Base-by-base conservation (phyloP, 768 basidiomycete genomes). In the Hygrocybe coccinea region DNA sequence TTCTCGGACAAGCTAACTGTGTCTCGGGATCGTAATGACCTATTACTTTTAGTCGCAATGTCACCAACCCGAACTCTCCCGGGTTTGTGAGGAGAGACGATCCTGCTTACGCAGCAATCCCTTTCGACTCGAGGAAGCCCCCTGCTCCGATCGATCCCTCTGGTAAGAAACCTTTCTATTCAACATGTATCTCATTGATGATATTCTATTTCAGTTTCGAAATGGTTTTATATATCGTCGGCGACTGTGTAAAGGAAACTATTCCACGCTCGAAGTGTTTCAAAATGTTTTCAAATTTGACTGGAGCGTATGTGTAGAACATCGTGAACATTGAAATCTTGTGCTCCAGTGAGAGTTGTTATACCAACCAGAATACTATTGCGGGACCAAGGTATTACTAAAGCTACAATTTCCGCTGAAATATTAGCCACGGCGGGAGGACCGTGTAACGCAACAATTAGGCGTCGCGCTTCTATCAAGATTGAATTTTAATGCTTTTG, bases 221-320 rank as follows among this genome's bases (percentile, higher is more conserved):
- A 91, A 68, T 92, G 90, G 91, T 93, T 93, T 84, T 90, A 92
- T 74, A 94, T 94, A 65, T 90, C 91, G 19, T 91, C 91, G 34
- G 89, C 89, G 33, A 86, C 87, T 60, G 87, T 91, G 57, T 91
- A 77, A 60, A 48, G 29, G 6, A 36, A 46, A 46, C 22, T 5
- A 46, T 46, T 12, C 10, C 39, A 19, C 11, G 19, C 11, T 41
- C 39, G 11, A 41, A 14, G 10, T 15, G 10, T 15, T 41, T 41
- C 15, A 41, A 38, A 29, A 29, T 29, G 29, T 29, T 29, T n/a
- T n/a, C n/a, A n/a, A n/a, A n/a, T n/a, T n/a, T n/a, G n/a, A n/a
- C n/a, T n/a, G n/a, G n/a, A n/a, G n/a, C n/a, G n/a, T n/a, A n/a
- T n/a, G n/a, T n/a, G n/a, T n/a, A n/a, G n/a, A n/a, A n/a, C n/a